A percentile compares a stretch with the other conserved stretches of the same genome.
These are phyloP conservation scores for Lasiosphaeriaceae sp. DNA, from an alignment of 495 filamentous ascomycete genomes.

Conservation along the genomic window DNA sequence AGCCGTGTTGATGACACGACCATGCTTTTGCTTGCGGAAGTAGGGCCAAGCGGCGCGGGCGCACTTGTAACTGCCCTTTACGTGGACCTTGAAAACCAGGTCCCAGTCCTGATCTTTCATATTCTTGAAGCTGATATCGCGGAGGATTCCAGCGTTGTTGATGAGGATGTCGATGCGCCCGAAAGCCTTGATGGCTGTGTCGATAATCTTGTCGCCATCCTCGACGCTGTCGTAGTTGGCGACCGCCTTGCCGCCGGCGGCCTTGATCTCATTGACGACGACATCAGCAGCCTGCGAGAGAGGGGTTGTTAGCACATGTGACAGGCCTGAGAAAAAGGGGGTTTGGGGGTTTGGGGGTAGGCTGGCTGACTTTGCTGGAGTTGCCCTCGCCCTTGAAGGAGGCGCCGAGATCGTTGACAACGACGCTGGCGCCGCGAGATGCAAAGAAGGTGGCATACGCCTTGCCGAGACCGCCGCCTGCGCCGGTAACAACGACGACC, in stretches of 20 bases:
- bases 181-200: slow-evolving; percentile 88
- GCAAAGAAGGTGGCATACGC: slow-evolving; percentile 91
- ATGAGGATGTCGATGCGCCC: slow-evolving; percentile 92
- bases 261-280: slow-evolving; percentile 90
- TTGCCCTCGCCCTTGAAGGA: slow-evolving; percentile 93
- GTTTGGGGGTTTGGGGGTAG: no score
- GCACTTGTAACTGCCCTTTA: slow-evolving; percentile 96
- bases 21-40: slow-evolving; percentile 98
- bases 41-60: slow-evolving; percentile 94
- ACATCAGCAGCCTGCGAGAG: slow-evolving; percentile 77
- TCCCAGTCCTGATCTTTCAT: slow-evolving; percentile 99
- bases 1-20: slow-evolving; percentile 91
- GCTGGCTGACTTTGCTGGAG: slow-evolving; percentile 74
- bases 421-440: slow-evolving; percentile 88
- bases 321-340: no score
- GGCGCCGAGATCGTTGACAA: slow-evolving; percentile 94
- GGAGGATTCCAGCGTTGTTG: slow-evolving; percentile 97
- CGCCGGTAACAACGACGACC: slow-evolving; percentile 94
- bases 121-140: slow-evolving; percentile 97
- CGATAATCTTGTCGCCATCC: slow-evolving; percentile 91
- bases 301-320: slow-evolving; percentile 13
- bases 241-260: slow-evolving; percentile 90
- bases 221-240: slow-evolving; percentile 98
- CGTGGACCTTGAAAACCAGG: slow-evolving; percentile 86
- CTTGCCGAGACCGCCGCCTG: slow-evolving; percentile 91